Percentiles rank a stretch among this genome's conserved stretches.
Conservation (phyloP, 345 rosid species). For the Bruguiera parviflora region DNA sequence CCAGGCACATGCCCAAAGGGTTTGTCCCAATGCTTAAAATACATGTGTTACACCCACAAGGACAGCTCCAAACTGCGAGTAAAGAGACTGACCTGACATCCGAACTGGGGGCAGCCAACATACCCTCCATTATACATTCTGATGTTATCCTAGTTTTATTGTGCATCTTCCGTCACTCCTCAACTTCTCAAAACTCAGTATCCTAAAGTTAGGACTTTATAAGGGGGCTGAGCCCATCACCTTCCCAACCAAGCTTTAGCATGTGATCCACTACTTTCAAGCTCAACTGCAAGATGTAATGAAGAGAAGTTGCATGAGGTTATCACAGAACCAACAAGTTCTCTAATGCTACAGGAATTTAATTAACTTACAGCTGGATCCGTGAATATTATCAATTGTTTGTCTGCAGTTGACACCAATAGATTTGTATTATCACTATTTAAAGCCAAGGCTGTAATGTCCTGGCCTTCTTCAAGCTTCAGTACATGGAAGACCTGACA, state of each 20-base stretch:
- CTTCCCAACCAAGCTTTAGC: conserved; percentile 99
- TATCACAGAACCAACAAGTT: neutral
- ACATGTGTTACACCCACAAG: conserved; percentile 26
- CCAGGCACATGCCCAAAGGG: neutral
- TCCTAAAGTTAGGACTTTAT: conserved; percentile 40
- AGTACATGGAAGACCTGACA: conserved; percentile 74
- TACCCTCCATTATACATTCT: conserved; percentile 10
- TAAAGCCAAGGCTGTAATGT: conserved; percentile 77
- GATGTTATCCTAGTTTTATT: conserved; percentile 8
- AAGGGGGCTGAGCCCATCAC: conserved; percentile 65
- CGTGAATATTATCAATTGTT: conserved; percentile 83
- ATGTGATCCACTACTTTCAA: conserved; percentile 85
- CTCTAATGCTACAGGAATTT: neutral
- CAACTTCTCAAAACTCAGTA: conserved; percentile 13
- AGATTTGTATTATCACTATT: conserved; percentile 85
- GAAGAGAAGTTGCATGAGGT: neutral
- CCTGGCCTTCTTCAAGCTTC: conserved; percentile 67
- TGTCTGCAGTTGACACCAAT: conserved; percentile 84
- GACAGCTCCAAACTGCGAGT: conserved; percentile 10
- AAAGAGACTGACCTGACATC: neutral
- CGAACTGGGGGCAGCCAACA: conserved; percentile 6
- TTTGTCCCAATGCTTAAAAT: conserved; percentile 11
- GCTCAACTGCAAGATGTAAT: conserved; percentile 61
- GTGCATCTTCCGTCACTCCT: conserved; percentile 7
- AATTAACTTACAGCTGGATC: conserved; percentile 82